Conservation (phyloP, 768 basidiomycete species). For the Xerocomus spinulosus region DNA sequence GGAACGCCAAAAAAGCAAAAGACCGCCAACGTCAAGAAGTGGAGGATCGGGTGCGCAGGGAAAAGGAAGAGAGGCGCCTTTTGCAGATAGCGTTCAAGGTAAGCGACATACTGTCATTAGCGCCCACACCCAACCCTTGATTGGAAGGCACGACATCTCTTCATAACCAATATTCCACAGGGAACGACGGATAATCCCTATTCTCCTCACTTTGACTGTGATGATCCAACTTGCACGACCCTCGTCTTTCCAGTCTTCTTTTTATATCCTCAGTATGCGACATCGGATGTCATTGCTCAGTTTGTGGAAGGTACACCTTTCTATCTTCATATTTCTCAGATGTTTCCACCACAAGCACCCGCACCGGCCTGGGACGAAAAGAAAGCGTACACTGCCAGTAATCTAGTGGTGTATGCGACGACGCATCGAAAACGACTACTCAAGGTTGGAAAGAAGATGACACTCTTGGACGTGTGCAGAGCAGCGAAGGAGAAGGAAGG, state of each 20-base stretch:
- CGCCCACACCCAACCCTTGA: constrained; percentile 2
- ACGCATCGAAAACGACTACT: constrained; percentile 72
- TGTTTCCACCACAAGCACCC: constrained; percentile 74
- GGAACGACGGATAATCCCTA: constrained; percentile 51
- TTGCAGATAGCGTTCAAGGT: constrained; percentile 65
- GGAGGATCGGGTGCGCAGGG: constrained; percentile 44
- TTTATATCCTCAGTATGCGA: constrained; percentile 86
- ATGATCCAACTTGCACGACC: constrained; percentile 53
- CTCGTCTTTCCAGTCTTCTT: constrained; percentile 87
- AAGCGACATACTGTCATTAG: constrained; percentile 21
- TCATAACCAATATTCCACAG: constrained; percentile 49
- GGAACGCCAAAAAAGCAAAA: constrained; percentile 44
- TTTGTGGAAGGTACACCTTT: constrained; percentile 87
- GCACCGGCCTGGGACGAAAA: constrained; percentile 74
- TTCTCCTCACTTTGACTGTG: constrained; percentile 60
- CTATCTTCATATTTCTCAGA: constrained; percentile 63
- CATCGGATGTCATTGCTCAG: constrained; percentile 81
- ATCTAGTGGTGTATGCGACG: constrained; percentile 78
- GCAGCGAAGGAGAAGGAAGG: constrained; percentile 58
- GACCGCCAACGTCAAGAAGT: constrained; percentile 49
- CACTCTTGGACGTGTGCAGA: constrained; percentile 68
- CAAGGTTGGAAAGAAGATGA: constrained; percentile 91
- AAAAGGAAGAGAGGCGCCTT: constrained; percentile 47
- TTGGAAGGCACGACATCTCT: constrained; percentile 67
- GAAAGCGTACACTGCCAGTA: constrained; percentile 58